Percentiles rank a stretch among this genome's conserved stretches.
These are phyloP conservation scores for Moniliophthora roreri DNA, from an alignment of 1,284 basidiomycete species.

Conservation along the genomic window DNA sequence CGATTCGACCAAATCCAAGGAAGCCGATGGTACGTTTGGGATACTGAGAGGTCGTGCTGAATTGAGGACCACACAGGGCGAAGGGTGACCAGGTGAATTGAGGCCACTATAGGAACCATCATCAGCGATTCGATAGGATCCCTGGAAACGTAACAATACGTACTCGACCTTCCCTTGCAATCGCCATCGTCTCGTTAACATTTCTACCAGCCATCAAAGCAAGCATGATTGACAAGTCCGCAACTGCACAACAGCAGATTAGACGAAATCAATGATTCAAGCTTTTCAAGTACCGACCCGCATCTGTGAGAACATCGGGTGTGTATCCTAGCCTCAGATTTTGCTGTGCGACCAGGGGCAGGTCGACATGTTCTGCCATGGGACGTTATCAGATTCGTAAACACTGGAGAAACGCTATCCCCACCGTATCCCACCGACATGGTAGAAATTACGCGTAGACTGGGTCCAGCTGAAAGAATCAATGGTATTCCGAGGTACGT, in stretches of 20 bases:
- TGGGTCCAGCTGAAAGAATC: conserved; percentile 56
- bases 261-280: neutral
- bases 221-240: conserved; percentile 86
- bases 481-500: neutral
- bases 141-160: conserved; percentile 19
- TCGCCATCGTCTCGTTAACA: conserved; percentile 57
- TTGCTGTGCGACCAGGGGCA: conserved; percentile 60
- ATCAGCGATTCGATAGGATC: neutral
- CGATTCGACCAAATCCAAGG: conserved; percentile 92
- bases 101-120: conserved; percentile 45
- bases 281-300: conserved; percentile 49
- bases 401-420: conserved; percentile 18
- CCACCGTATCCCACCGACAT: conserved; percentile 88
- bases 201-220: conserved; percentile 89
- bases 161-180: conserved; percentile 72
- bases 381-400: neutral
- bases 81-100: conserved; percentile 80
- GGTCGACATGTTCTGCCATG: conserved; percentile 76
- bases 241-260: conserved; percentile 48
- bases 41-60: conserved; percentile 54
- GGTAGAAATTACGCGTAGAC: conserved; percentile 81
- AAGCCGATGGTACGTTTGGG: conserved; percentile 79
- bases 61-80: conserved; percentile 75
- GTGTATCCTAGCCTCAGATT: conserved; percentile 86
- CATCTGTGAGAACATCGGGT: conserved; percentile 86